Conservation (phyloP, 2,329 filamentous ascomycete genomes). For the Xylariales sp. region DNA sequence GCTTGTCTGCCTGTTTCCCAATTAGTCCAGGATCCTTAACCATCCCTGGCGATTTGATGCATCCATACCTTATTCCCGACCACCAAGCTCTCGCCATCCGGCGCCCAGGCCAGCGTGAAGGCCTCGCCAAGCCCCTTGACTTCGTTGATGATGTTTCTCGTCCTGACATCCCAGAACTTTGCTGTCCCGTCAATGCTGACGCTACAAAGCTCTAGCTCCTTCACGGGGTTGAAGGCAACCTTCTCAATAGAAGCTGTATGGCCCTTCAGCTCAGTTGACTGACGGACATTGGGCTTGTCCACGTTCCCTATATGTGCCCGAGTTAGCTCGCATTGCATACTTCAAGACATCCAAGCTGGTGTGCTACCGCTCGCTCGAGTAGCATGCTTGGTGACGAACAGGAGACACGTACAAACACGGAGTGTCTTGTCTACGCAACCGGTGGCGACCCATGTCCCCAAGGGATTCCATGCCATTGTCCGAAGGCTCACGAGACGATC, state of each 20-base stretch:
- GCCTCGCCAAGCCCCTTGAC: conserved; percentile 62
- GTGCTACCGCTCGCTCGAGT: too few species aligned
- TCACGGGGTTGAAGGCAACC: conserved; percentile 72
- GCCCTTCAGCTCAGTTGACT: conserved; percentile 70
- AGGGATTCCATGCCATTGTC: conserved; percentile 83
- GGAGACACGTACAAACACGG: conserved; percentile 58
- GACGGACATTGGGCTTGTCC: conserved; percentile 67
- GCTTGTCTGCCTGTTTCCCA: conserved; percentile 53
- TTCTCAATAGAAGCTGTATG: conserved; percentile 64
- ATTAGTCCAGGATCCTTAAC: too few species aligned
- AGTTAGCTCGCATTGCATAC: too few species aligned
- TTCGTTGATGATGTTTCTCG: conserved; percentile 65
- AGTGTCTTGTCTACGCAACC: conserved; percentile 66
- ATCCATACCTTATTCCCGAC: conserved; percentile 71
- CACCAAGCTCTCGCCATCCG: conserved; percentile 63
- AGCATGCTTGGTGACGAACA: too few species aligned
- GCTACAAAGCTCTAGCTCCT: conserved; percentile 72
- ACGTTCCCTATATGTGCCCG: conserved; percentile 77
- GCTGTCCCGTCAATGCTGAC: conserved; percentile 69
- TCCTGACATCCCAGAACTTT: conserved; percentile 76
- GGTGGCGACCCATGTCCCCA: conserved; percentile 79
- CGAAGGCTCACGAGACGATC: conserved; percentile 51
- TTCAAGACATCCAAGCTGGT: too few species aligned
- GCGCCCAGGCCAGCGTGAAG: conserved; percentile 69
- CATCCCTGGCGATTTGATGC: too few species aligned